These are phyloP conservation scores for Celoporthe dispersa DNA, from an alignment of 2,329 filamentous ascomycete genomes.

Conservation along the genomic window DNA sequence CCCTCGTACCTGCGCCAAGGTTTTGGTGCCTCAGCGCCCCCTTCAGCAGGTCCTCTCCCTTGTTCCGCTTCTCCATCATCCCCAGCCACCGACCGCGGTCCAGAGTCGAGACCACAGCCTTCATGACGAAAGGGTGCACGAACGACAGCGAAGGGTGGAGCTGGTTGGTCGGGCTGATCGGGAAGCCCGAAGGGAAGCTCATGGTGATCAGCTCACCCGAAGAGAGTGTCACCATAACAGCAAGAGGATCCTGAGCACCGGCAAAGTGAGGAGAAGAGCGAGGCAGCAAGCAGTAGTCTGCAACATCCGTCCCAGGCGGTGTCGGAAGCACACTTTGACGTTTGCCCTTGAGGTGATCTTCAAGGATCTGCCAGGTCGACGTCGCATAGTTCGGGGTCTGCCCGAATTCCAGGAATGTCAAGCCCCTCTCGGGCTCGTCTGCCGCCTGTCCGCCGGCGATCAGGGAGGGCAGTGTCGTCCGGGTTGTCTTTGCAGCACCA, in stretches of 20 bases:
- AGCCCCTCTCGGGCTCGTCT: constrained; percentile 70
- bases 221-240: constrained; percentile 75
- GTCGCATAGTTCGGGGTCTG: constrained; percentile 89
- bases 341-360: constrained; percentile 80
- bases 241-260: constrained; percentile 89
- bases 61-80: constrained; percentile 81
- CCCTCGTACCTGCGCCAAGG: constrained; percentile 78
- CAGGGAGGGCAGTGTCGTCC: constrained; percentile 87
- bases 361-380: constrained; percentile 83
- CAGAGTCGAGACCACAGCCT: constrained; percentile 72
- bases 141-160: constrained; percentile 86
- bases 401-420: constrained; percentile 90
- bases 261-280: constrained; percentile 82
- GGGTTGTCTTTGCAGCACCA: constrained; percentile 97
- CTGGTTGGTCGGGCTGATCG: constrained; percentile 90
- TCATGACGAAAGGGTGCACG: constrained; percentile 85
- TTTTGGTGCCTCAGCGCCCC: constrained; percentile 77
- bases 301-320: constrained; percentile 75
- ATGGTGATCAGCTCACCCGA: constrained; percentile 90
- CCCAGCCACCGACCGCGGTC: constrained; percentile 85
- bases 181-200: constrained; percentile 89
- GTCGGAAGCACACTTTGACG: constrained; percentile 72
- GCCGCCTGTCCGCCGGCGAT: constrained; percentile 79
- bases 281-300: constrained; percentile 83
- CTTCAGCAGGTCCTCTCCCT: constrained; percentile 76